Base-by-base conservation (phyloP, 2,329 filamentous ascomycete genomes). In the Incumbomyces delicatus region DNA sequence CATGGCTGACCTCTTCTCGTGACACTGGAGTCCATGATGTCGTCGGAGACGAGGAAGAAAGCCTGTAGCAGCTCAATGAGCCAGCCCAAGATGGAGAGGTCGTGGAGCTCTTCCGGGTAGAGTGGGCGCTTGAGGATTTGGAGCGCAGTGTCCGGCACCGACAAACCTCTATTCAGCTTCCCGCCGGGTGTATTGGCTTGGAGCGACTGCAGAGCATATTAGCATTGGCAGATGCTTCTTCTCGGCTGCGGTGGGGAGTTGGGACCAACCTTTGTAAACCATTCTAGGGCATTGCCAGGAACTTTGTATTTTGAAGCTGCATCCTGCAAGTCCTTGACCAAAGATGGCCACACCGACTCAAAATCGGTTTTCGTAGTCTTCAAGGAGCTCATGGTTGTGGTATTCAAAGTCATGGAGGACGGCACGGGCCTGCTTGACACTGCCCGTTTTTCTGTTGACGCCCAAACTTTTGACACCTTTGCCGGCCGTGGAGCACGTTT, bases 121-220 rank as follows among this genome's bases (percentile, higher is more conserved):
- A 96, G 80, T 46, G 84, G 72, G 57, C 76, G 71, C 60, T 78
- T 75, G 61, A 89, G 78, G 53, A 96, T 80, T 60, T 92, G 74
- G 55, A 87, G 83, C 55, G 83, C 81, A 39, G 88, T 92, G 71
- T 98, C 92, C 57, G 92, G 84, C 50, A 96, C 90, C 40, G 89
- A 96, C 80, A 98, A 94, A 71, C 92, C 92, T 62, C 92, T 87
- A 73, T 98, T 98, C 74, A 89, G 95, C 76, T 98, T 98, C 64
- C 92, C 92, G 58, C 92, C 92, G 45, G 92, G 73, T 6, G 87
- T 80, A 71, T 98, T 98, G 71, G 80, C 76, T 63, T 89, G 78
- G 60, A 96, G 77, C 52, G 77, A 83, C 87, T 95, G 22, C 22
- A 59, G 29, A 10, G 14, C 11, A 16, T 22, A 2, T 35, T 12